Conservation (phyloP, 768 basidiomycete species). For the Psilocybe subaeruginosa region DNA sequence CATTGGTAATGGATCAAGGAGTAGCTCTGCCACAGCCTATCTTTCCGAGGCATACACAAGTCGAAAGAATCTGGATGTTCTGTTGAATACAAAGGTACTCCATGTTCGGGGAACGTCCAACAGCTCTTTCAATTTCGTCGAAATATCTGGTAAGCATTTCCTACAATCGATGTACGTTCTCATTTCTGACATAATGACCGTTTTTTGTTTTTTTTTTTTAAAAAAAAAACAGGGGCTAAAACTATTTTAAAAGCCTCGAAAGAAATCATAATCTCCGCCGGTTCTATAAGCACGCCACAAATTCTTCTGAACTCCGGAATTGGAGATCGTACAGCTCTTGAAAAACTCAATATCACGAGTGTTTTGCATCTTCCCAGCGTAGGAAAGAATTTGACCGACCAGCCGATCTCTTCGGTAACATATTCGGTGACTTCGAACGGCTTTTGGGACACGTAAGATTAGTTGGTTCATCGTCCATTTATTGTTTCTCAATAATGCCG, state of each 20-base stretch:
- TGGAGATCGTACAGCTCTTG: conserved; percentile 28
- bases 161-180: not conserved
- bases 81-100: conserved; percentile 30
- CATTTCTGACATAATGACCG: not conserved
- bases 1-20: conserved; percentile 23
- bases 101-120: conserved; percentile 12
- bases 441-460: not conserved
- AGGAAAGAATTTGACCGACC: conserved; percentile 40
- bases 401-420: conserved; percentile 26
- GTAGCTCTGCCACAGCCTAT: conserved; percentile 28
- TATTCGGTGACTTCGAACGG: conserved; percentile 30
- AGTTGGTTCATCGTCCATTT: not conserved
- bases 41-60: conserved; percentile 20
- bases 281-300: conserved; percentile 38
- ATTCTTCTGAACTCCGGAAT: conserved; percentile 40
- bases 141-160: conserved; percentile 9
- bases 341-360: conserved; percentile 25
- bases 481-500: not conserved
- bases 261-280: conserved; percentile 54
- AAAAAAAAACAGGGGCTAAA: not conserved
- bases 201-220: not conserved
- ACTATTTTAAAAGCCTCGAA: conserved; percentile 39
- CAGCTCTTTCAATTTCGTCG: conserved; percentile 9
- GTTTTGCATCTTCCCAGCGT: conserved; percentile 37
- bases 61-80: conserved; percentile 31